Percentiles rank a stretch among this genome's conserved stretches.
Evolutionary conservation across 768 basidiomycete species (phyloP).

Genomic region (Boletus edulis): DNA sequence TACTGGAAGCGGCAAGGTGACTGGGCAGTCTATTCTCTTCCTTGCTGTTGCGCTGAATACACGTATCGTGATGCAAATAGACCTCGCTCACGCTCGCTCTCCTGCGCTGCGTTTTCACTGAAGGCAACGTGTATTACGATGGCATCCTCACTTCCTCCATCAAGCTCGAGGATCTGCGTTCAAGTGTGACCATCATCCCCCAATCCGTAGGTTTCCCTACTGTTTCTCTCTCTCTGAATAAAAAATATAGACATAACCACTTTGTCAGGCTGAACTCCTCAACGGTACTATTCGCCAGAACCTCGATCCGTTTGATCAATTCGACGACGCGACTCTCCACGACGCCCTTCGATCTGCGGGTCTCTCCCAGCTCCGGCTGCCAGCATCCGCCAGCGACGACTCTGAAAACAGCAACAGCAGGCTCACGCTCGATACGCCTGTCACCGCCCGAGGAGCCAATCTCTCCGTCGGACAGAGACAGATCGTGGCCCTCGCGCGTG

Average conservation of each 20-base stretch:
- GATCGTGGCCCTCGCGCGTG: slow-evolving; percentile 41
- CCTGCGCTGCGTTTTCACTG: slow-evolving; percentile 47
- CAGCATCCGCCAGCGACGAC: neutral
- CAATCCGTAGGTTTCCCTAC: slow-evolving; percentile 21
- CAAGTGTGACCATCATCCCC: slow-evolving; percentile 60
- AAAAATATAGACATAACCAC: no score
- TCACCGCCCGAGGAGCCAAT: slow-evolving; percentile 37
- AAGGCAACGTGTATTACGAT: slow-evolving; percentile 54
- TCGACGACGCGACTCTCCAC: slow-evolving; percentile 43
- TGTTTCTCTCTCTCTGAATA: no score
- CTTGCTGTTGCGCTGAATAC: neutral
- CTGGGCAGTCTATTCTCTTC: neutral
- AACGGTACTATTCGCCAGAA: slow-evolving; percentile 45
- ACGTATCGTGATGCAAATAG: slow-evolving; percentile 15
- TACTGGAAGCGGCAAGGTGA: slow-evolving; percentile 9
- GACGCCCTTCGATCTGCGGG: slow-evolving; percentile 41
- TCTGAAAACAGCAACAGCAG: slow-evolving; percentile 22
- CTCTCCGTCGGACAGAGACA: slow-evolving; percentile 48
- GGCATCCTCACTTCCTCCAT: slow-evolving; percentile 45
- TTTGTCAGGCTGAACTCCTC: slow-evolving; percentile 35
- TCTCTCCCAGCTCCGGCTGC: slow-evolving; percentile 25
- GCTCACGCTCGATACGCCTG: slow-evolving; percentile 43
- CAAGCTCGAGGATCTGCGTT: slow-evolving; percentile 55
- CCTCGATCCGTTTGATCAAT: slow-evolving; percentile 49
- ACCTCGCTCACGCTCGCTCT: slow-evolving; percentile 53